phyloP scores from a whole-genome alignment of 805 yeast genomes.

The Yamadazyma takamatsuzukensis region DNA sequence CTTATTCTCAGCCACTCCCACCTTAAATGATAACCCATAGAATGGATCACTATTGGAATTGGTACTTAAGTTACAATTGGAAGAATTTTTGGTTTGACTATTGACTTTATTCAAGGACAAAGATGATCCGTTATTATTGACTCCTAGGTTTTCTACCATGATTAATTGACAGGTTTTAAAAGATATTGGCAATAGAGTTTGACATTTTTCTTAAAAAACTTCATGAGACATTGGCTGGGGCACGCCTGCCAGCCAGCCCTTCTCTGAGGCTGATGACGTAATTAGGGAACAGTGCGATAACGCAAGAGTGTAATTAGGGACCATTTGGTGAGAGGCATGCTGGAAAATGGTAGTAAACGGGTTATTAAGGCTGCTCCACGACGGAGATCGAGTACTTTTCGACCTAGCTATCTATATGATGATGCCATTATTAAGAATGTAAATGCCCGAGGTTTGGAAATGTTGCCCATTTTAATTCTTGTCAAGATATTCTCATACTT shows the following conservation, averaged over 20 bases:
- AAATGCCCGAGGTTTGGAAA: slow-evolving; percentile 10
- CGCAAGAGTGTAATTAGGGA: too few species aligned
- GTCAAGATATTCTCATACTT: slow-evolving; percentile 17
- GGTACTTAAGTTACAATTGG: slow-evolving; percentile 11
- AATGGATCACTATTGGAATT: slow-evolving; percentile 38
- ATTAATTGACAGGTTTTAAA: not conserved
- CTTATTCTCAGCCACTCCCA: slow-evolving; percentile 90
- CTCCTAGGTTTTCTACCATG: not conserved
- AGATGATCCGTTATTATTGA: slow-evolving; percentile 9
- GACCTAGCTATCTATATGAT: slow-evolving; percentile 12
- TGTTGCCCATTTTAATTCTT: slow-evolving; percentile 18
- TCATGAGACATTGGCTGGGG: too few species aligned
- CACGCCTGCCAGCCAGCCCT: too few species aligned
- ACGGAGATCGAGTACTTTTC: slow-evolving; percentile 12
- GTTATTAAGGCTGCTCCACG: too few species aligned
- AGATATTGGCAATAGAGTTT: too few species aligned
- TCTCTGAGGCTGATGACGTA: too few species aligned
- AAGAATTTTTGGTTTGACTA: slow-evolving; percentile 11
- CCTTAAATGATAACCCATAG: slow-evolving; percentile 63
- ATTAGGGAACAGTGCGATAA: too few species aligned
- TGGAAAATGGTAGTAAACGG: too few species aligned
- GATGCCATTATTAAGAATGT: slow-evolving; percentile 2
- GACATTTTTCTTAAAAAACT: too few species aligned
- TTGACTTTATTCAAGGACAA: slow-evolving; percentile 8
- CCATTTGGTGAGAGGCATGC: too few species aligned